Base-by-base conservation (phyloP, 2,329 filamentous ascomycete species). In the Ceratocystis ficicola region DNA sequence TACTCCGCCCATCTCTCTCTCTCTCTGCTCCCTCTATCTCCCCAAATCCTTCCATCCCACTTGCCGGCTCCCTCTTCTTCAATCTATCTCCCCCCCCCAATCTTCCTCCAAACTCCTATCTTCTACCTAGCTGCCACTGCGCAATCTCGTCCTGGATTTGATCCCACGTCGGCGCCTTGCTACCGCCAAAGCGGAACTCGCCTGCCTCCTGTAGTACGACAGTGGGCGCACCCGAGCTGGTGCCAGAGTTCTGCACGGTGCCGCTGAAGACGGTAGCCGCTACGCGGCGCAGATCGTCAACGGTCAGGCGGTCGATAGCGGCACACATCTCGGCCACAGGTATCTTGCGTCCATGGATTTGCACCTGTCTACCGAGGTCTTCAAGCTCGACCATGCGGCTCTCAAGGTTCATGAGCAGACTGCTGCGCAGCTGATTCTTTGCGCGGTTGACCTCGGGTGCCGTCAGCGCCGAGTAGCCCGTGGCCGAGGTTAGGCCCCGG, bases 371-470 rank as follows among this genome's bases (percentile, higher is more conserved):
- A 25, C 94, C 94, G 0, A 99, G 81, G 74, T 99, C 94, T 76
- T 99, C 94, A 5, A 99, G 83, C 78, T 97, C 94, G 8, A 99
- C 91, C 91, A 99, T 96, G 68, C 94, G 83, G 70, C 86, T 91
- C 78, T 99, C 94, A 32, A 99, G 84, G 77, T 99, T 99, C 94
- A 99, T 99, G 62, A 99, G 82, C 50, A 99, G 80, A 66, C 85
- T 89, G 15, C 87, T 92, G 52, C 92, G 85, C 17, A 99, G 84
- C 78, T 99, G 94, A 75, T 99, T 99, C 83, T 99, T 99, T 20
- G 94, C 94, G 62, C 94, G 86, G 73, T 86, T 85, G 67, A 99
- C 93, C 76, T 99, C 94, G 44, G 79, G 81, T 1, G 84, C 77
- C 70, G 87, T 84, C 8, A 99, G 80, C 1, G 87, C 82, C 0